Conservation (phyloP, 768 basidiomycete species). For the Pleurotus salmoneostramineus region DNA sequence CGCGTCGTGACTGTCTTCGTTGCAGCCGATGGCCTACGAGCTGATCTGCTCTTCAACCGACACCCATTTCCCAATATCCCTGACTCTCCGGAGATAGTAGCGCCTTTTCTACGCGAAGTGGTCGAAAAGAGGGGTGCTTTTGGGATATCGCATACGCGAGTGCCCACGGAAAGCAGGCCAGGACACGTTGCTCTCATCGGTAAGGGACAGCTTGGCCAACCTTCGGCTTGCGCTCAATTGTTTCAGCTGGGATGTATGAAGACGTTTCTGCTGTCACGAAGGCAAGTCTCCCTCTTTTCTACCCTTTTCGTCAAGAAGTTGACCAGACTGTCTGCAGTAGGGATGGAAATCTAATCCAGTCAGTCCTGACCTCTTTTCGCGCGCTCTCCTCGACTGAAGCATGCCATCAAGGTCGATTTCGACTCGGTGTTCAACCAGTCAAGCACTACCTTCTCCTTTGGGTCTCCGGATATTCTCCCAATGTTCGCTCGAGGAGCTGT, state of each 20-base stretch:
- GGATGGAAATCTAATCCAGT: constrained; percentile 89
- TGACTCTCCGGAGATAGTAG: constrained; percentile 53
- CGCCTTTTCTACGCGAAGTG: constrained; percentile 72
- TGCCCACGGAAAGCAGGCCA: constrained; percentile 85
- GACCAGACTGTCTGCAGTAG: constrained; percentile 27
- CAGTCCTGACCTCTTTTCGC: constrained; percentile 9
- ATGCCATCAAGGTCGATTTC: constrained; percentile 56
- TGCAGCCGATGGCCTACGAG: constrained; percentile 78
- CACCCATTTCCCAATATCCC: constrained; percentile 56
- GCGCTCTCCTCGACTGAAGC: constrained; percentile 10
- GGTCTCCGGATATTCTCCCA: constrained; percentile 84
- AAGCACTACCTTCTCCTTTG: constrained; percentile 74
- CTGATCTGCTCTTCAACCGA: constrained; percentile 69
- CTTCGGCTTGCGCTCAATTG: background rate
- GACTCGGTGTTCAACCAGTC: constrained; percentile 89
- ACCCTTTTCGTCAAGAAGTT: background rate
- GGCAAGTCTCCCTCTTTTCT: constrained; percentile 30
- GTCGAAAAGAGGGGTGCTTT: constrained; percentile 67
- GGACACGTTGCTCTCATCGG: constrained; percentile 90
- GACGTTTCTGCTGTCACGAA: constrained; percentile 87
- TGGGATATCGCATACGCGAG: constrained; percentile 81
- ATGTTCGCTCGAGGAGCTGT: constrained; percentile 81
- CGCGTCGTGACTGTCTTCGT: background rate
- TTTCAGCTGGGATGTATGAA: constrained; percentile 80
- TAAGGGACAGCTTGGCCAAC: constrained; percentile 13